A percentile compares a stretch with the other conserved stretches of the same genome.
Conservation (phyloP, 495 filamentous ascomycete species). For the Hypoxylon trugodes region DNA sequence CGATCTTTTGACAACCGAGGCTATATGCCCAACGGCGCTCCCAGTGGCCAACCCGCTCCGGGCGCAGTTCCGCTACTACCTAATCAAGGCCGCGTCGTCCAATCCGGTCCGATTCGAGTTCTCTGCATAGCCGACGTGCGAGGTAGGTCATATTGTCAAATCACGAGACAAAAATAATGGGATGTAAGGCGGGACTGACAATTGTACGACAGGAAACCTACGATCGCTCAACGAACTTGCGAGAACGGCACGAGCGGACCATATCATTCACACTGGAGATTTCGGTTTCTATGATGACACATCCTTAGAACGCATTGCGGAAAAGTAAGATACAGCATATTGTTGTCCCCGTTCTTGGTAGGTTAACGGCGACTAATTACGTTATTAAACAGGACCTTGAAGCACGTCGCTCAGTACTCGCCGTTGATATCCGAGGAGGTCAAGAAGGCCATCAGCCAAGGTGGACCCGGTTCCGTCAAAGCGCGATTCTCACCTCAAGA, state of each 20-base stretch:
- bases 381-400: constrained; percentile 75
- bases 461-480: constrained; percentile 74
- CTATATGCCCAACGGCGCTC: constrained; percentile 64
- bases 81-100: constrained; percentile 74
- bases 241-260: constrained; percentile 88
- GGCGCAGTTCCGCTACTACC: constrained; percentile 64
- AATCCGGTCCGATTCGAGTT: constrained; percentile 83
- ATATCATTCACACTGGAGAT: constrained; percentile 98
- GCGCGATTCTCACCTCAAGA: constrained; percentile 77
- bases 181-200: constrained; percentile 25
- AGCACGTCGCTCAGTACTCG: constrained; percentile 98
- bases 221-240: constrained; percentile 96
- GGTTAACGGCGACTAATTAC: constrained; percentile 32
- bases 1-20: constrained; percentile 54
- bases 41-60: constrained; percentile 52
- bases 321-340: constrained; percentile 78
- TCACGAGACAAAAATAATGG: not conserved
- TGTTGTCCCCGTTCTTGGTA: not conserved
- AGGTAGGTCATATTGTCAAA: constrained; percentile 64
- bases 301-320: constrained; percentile 95
- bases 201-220: constrained; percentile 76
- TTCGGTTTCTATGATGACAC: constrained; percentile 99
- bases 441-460: constrained; percentile 80
- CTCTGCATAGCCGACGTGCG: constrained; percentile 97
- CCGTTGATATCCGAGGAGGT: constrained; percentile 86